Conservation (phyloP, 1,139 yeast genomes). For the Diutina siamensis region DNA sequence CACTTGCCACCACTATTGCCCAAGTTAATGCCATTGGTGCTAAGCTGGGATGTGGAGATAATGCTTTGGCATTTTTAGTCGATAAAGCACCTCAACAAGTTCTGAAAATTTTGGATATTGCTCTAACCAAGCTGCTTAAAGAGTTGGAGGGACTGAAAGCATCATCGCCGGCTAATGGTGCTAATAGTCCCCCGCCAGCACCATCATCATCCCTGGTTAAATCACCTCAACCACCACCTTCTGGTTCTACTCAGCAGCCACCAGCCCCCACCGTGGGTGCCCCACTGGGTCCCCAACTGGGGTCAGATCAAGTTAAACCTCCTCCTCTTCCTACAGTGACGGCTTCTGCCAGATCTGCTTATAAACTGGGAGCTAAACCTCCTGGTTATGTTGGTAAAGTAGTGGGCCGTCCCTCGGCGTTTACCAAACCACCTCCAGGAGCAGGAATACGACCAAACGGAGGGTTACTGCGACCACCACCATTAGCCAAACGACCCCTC, state of each 20-base stretch:
- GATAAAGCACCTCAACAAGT: constrained; percentile 85
- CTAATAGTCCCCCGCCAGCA: neutral
- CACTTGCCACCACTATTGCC: constrained; percentile 85
- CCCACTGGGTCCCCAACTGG: too few relatives aligned
- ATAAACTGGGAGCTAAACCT: neutral
- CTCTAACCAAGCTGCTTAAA: constrained; percentile 67
- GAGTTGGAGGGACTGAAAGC: neutral
- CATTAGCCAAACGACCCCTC: neutral
- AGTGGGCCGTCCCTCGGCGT: neutral
- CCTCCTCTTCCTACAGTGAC: neutral
- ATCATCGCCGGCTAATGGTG: neutral
- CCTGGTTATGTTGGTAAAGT: neutral
- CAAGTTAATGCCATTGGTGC: constrained; percentile 83
- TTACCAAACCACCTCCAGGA: neutral
- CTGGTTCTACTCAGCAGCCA: neutral
- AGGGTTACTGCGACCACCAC: neutral
- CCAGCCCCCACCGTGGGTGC: too few relatives aligned
- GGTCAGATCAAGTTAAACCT: neutral
- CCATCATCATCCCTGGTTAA: neutral
- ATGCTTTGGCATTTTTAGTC: constrained; percentile 68
- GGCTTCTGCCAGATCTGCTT: neutral
- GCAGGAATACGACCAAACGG: neutral
- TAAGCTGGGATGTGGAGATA: constrained; percentile 71
- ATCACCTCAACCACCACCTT: neutral
- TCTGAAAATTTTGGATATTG: constrained; percentile 71